phyloP scores from a whole-genome alignment of 83 land plant genomes.

The Isoetes engelmannii region DNA sequence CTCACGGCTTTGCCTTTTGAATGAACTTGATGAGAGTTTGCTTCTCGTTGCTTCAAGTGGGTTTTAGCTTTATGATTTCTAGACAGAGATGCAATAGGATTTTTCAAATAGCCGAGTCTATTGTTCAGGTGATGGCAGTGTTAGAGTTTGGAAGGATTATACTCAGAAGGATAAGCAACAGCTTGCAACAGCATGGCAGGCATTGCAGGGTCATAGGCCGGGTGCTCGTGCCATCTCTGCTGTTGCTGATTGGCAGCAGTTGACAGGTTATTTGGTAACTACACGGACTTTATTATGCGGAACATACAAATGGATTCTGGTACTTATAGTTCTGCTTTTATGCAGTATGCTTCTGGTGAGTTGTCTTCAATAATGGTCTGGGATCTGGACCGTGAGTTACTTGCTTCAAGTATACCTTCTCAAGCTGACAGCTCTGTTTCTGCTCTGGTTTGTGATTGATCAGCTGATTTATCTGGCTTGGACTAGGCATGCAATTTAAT shows the following conservation, averaged over 20 bases:
- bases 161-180: slow-evolving; percentile 51
- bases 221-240: slow-evolving; percentile 59
- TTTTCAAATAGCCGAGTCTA: background rate
- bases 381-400: slow-evolving; percentile 92
- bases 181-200: slow-evolving; percentile 85
- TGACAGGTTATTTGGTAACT: slow-evolving; percentile 82
- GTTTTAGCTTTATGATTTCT: slow-evolving; percentile 21
- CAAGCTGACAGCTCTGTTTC: slow-evolving; percentile 63
- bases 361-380: slow-evolving; percentile 74
- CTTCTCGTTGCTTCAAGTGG: slow-evolving; percentile 95
- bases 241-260: slow-evolving; percentile 98
- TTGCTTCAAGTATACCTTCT: slow-evolving; percentile 56
- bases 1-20: slow-evolving; percentile 75
- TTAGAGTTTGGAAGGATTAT: slow-evolving; percentile 91
- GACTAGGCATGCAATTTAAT: background rate
- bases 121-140: slow-evolving; percentile 75
- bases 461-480: background rate
- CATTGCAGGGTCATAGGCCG: slow-evolving; percentile 81
- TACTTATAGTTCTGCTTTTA: background rate
- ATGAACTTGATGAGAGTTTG: slow-evolving; percentile 90
- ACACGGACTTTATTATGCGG: background rate
- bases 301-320: background rate
- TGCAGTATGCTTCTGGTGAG: slow-evolving; percentile 90
- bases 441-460: slow-evolving; percentile 44
- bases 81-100: slow-evolving; percentile 1